Evolutionary conservation across 129 eudicot species (phyloP).

Genomic region (Chrysanthemum seticuspe): DNA sequence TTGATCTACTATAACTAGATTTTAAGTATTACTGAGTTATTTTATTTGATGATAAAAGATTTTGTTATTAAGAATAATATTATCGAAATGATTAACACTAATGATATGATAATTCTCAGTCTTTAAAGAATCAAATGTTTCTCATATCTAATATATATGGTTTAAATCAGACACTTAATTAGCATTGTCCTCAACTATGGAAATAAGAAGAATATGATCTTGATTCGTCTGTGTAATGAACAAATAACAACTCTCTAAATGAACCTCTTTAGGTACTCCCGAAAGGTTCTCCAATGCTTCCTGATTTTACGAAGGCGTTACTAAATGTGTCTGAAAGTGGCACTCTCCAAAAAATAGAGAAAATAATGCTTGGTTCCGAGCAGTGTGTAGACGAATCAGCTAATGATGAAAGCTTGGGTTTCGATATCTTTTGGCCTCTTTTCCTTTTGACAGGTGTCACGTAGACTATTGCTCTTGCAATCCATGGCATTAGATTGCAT

Average conservation of each 20-base stretch:
- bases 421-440: constrained; percentile 42
- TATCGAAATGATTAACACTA: too few species aligned
- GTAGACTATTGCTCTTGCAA: constrained; percentile 18
- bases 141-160: too few species aligned
- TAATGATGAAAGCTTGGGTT: constrained; percentile 31
- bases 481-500: too few species aligned
- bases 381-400: constrained; percentile 34
- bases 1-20: too few species aligned
- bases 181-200: too few species aligned
- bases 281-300: constrained; percentile 28
- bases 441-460: constrained; percentile 42
- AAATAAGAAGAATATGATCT: too few species aligned
- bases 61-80: too few species aligned
- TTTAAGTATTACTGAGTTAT: too few species aligned
- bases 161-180: too few species aligned
- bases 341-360: constrained; percentile 35
- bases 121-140: too few species aligned
- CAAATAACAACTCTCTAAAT: constrained; percentile 1
- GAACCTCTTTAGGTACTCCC: constrained; percentile 41
- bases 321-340: constrained; percentile 39
- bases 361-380: constrained; percentile 20
- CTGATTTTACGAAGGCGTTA: constrained; percentile 37
- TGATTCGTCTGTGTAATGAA: neutral
- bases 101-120: too few species aligned
- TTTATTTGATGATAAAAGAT: too few species aligned